Evolutionary conservation across 306 rosid species (phyloP), one percentile per base, ranked within the genome.

Genomic region (Morella rubra): DNA sequence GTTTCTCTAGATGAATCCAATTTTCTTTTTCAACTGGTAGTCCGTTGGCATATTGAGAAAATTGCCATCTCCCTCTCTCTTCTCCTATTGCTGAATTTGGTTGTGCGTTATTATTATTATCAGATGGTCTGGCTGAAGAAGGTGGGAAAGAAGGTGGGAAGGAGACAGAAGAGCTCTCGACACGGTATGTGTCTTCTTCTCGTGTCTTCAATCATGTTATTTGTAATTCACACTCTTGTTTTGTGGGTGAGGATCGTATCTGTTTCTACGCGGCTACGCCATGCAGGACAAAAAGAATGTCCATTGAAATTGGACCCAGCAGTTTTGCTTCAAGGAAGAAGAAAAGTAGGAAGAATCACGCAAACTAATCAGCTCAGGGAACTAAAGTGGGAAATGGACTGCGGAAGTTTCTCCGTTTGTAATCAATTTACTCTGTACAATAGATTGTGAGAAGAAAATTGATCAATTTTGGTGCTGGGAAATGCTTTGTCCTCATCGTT

Each of bases 291-390:
- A 94, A 94, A 81, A 90, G 98, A 86, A 87, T 88, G 89, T 85
- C 98, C 24, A 82, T 84, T 47, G 97, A 89, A 86, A 83, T 94
- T 71, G 97, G 96, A 81, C 98, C 95, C 3, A 85, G 97, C 86
- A 90, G 93, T 86, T 89, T 84, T 87, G 97, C 97, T 46, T 85
- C 97, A 20, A 90, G 97, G 81, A 92, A 95, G 90, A 94, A 94
- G 89, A 95, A 92, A 86, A 84, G 82, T 71, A 95, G 90, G 88
- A 88, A 84, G 78, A 79, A 68, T 72, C 69, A 59, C 0, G 46
- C 47, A 56, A 68, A 68, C 61, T 89, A 85, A 80, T 82, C 19
- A 45, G 37, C 22, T 65, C 19, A 16, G 60, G 69, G 67, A 42
- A 41, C 8, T 65, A 8, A 18, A 3, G 16, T 73, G 76, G 62